Conservation (phyloP, 345 rosid genomes). For the Microthlaspi erraticum region DNA sequence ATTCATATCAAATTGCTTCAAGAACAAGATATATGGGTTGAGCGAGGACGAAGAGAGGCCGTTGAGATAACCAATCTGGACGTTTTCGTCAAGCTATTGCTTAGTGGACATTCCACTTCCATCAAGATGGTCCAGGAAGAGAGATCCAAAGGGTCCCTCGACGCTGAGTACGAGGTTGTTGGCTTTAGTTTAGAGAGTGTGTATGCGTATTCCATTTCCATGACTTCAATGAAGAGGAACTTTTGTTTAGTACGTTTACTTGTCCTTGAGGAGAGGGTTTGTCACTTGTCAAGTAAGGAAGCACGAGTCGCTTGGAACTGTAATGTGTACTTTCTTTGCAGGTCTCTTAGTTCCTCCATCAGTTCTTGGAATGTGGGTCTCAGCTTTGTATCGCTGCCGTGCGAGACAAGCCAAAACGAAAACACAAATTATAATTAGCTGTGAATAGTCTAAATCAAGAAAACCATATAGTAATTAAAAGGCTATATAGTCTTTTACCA, state of each 20-base stretch:
- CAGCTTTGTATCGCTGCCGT: conserved; percentile 68
- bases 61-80: too few relatives aligned
- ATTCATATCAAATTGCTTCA: conserved; percentile 53
- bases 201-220: conserved; percentile 87
- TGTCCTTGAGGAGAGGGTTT: conserved; percentile 53
- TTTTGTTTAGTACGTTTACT: conserved; percentile 20
- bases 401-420: conserved; percentile 23
- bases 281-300: conserved; percentile 38
- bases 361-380: conserved; percentile 92
- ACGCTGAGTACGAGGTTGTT: conserved; percentile 64
- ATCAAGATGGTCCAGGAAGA: conserved; percentile 94
- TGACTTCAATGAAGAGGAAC: conserved; percentile 42
- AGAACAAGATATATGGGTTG: too few relatives aligned
- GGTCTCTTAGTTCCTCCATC: conserved; percentile 76
- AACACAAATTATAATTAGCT: background rate
- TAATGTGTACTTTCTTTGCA: conserved; percentile 60
- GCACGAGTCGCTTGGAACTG: conserved; percentile 69
- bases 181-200: conserved; percentile 87
- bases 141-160: conserved; percentile 82
- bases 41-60: too few relatives aligned
- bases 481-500: background rate
- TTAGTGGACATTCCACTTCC: conserved; percentile 91
- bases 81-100: too few relatives aligned
- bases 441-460: conserved; percentile 18
- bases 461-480: background rate